A percentile compares a stretch with the other conserved stretches of the same genome.
Conservation (phyloP, 2,329 filamentous ascomycete species). For the Cladophialophora carrionii region DNA sequence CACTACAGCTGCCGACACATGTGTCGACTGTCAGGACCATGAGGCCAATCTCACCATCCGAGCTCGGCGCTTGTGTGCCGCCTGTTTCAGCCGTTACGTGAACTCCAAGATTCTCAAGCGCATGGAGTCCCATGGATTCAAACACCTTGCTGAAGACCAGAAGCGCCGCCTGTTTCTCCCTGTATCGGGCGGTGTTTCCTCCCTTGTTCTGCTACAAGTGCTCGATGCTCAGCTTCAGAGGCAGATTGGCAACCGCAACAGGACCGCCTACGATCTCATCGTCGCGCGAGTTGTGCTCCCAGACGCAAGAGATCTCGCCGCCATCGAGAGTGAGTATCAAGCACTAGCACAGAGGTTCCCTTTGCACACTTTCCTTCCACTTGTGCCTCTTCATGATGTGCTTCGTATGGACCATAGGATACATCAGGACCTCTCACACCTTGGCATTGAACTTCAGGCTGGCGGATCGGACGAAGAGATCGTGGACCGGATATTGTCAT, state of each 20-base stretch:
- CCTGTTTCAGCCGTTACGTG: slow-evolving; percentile 79
- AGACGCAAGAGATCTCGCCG: slow-evolving; percentile 4
- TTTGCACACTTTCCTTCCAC: slow-evolving; percentile 62
- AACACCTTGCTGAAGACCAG: slow-evolving; percentile 44
- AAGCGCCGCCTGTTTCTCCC: slow-evolving; percentile 70
- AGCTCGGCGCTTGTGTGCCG: slow-evolving; percentile 62
- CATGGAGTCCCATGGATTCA: slow-evolving; percentile 66
- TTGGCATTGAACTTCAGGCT: slow-evolving; percentile 26
- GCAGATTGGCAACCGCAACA: slow-evolving; percentile 64
- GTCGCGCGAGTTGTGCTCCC: slow-evolving; percentile 49
- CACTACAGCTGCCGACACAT: slow-evolving; percentile 43
- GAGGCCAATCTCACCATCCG: slow-evolving; percentile 60
- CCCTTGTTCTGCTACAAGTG: slow-evolving; percentile 74
- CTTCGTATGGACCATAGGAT: slow-evolving; percentile 49
- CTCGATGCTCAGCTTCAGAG: slow-evolving; percentile 70
- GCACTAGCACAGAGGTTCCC: slow-evolving; percentile 65
- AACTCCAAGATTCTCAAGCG: slow-evolving; percentile 79
- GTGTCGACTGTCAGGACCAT: slow-evolving; percentile 60
- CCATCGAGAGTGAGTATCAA: slow-evolving; percentile 48
- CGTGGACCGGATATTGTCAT: slow-evolving; percentile 61
- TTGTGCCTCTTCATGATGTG: slow-evolving; percentile 66
- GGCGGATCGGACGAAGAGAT: slow-evolving; percentile 47
- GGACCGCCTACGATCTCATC: slow-evolving; percentile 67
- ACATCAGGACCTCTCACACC: slow-evolving; percentile 24
- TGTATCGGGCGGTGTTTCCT: slow-evolving; percentile 81